Base-by-base conservation (phyloP, 176 grass and related monocot species). In the Alloteropsis semialata region DNA sequence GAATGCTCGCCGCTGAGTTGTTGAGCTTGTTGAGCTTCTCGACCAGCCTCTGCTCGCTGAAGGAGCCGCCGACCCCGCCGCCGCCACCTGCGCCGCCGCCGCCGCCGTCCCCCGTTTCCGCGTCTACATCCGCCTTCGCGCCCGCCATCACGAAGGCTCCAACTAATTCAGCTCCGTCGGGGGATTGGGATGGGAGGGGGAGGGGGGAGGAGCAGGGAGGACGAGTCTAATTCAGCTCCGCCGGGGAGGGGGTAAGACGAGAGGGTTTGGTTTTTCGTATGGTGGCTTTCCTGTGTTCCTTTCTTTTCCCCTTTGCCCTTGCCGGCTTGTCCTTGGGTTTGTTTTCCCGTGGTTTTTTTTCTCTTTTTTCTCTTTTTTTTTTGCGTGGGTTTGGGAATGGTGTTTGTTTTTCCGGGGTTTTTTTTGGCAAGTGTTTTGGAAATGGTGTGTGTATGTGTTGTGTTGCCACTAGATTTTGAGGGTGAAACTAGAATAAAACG, bases 11-110 rank as follows among this genome's bases (percentile, higher is more conserved):
- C 36, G 94, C 91, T 27, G 93, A 90, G 83, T 56, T 99, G 88
- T 99, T 96, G 66, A 99, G 91, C 86, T 90, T 96, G 39, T 68
- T 81, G 14, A 99, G 91, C 89, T 99, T 99, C 70, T 99, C 91
- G 38, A 84, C 87, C 71, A 99, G 81, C 34, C 85, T 81, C 38
- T 89, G 93, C 75, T 99, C 93, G 81, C 87, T 94, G 89, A 99
- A 99, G 81, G 80, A 76, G 42, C 82, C 65, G 15, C 43, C 39
- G 33, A 45, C 12, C 1, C 25, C 14, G 14, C 44, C 11, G 10
- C 60, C 63, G 2, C 61, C 79, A 12, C 15, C 13, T 2, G 44
- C 48, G 2, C 1, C 22, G 38, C 65, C 8, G 55, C 37, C 87
- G 53, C 63, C 62, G 34, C 62, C 88, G 28, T 45, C 77, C 10